Evolutionary conservation across 345 rosid species (phyloP).

Genomic region (Iberis pinnata): DNA sequence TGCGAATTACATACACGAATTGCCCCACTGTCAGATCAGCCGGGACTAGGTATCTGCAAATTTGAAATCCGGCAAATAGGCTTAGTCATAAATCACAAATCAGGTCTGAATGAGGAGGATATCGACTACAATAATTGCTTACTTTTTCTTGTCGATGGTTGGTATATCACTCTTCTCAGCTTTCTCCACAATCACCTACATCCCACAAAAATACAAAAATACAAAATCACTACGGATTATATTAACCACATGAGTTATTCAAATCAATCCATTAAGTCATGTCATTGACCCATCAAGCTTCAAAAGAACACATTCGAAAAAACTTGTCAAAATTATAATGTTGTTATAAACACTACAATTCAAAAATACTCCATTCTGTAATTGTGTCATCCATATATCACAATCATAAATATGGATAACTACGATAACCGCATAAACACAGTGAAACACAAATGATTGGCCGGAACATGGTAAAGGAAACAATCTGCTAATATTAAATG

Average conservation of each 20-base stretch:
- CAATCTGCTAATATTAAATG: not conserved
- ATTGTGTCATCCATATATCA: not conserved
- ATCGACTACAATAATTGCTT: constrained; percentile 15
- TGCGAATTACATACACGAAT: constrained; percentile 79
- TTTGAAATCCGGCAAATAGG: not conserved
- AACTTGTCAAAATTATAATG: not conserved
- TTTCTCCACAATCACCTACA: constrained; percentile 84
- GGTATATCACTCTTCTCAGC: constrained; percentile 79
- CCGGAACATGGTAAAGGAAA: not conserved
- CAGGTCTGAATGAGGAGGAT: not conserved
- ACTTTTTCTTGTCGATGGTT: constrained; percentile 82
- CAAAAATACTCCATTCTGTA: too few relatives aligned
- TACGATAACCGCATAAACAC: too few relatives aligned
- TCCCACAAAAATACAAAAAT: not conserved
- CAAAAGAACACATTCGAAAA: not conserved
- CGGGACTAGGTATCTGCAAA: constrained; percentile 67
- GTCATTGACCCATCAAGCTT: not conserved
- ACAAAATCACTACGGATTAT: not conserved
- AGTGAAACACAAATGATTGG: too few relatives aligned
- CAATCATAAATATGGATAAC: not conserved
- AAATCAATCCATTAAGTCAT: not conserved
- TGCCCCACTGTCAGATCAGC: constrained; percentile 85
- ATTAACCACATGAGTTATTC: too few relatives aligned
- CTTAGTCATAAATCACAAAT: too few relatives aligned
- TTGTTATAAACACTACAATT: not conserved